Base-by-base conservation (phyloP, 2,329 filamentous ascomycete species). In the Aspergillus puulaauensis region DNA sequence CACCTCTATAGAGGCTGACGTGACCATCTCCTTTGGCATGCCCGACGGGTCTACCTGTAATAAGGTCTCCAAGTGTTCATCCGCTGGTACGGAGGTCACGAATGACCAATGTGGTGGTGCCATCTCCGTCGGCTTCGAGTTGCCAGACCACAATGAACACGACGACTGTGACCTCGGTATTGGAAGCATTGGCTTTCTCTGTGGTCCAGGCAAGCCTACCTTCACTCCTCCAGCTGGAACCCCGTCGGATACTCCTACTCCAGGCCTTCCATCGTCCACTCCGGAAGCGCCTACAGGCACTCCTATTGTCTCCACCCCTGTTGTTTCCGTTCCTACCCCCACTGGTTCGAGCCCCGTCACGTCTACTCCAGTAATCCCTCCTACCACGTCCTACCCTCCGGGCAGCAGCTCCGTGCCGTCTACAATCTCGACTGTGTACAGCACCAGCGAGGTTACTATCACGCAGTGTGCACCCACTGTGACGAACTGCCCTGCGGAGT, bases 31-130 rank as follows among this genome's bases (percentile, higher is more conserved):
- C 80, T 97, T 93, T 78, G 83, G 81, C 68, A 96, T 97, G 91
- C 83, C 86, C 2, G 90, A 93, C 73, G 90, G 90, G 66, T 87
- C 85, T 14, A 84, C 76, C 59, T 98, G 93, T 86, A 93, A 90
- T 79, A 89, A 96, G 68, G 86, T 85, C 61, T 80, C 84, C 64
- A 71, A 81, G 52, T 96, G 91, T 84, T 84, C 81, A 63, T 79
- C 82, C 55, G 79, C 82, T 15, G 90, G 90, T 68, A 87, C 86
- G 58, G 84, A 83, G 47, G 82, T 97, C 68, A 78, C 85, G 77
- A 97, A 97, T 84, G 85, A 80, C 60, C 91, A 97, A 82, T 98
- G 93, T 74, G 93, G 92, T 84, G 93, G 93, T 76, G 93, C 93
- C 64, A 91, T 83, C 72, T 87, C 86, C 57, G 91, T 97, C 61